phyloP scores from a whole-genome alignment of 2,329 filamentous ascomycete species.

The Berkeleyomyces basicola region DNA sequence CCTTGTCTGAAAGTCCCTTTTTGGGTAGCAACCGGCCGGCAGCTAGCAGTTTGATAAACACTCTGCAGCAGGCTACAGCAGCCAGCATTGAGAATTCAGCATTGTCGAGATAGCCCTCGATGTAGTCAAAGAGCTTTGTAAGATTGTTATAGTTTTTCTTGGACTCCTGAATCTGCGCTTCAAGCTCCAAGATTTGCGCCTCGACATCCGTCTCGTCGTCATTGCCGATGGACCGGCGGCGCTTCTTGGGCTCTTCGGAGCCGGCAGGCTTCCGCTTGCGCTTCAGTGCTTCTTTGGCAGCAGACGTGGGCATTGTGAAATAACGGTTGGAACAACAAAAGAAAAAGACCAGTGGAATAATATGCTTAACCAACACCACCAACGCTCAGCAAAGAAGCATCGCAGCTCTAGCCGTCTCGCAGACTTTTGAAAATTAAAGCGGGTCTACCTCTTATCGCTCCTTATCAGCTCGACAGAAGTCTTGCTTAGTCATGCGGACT shows the following conservation, averaged over 20 bases:
- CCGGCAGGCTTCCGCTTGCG: constrained; percentile 31
- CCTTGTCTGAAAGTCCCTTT: constrained; percentile 52
- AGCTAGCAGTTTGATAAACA: constrained; percentile 68
- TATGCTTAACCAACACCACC: background rate
- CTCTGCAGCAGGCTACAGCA: constrained; percentile 65
- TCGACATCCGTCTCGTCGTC: constrained; percentile 35
- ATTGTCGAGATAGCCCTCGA: constrained; percentile 31
- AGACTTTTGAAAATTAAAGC: constrained; percentile 16
- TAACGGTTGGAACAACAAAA: background rate
- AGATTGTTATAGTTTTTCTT: constrained; percentile 90
- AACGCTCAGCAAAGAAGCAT: background rate
- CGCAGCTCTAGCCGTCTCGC: background rate
- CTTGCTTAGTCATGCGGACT: background rate
- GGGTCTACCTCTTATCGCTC: constrained; percentile 13
- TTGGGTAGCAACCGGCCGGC: constrained; percentile 52
- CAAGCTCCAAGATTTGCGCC: constrained; percentile 55
- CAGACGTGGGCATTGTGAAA: constrained; percentile 10
- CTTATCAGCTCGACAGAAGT: background rate
- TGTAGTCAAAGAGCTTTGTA: constrained; percentile 44
- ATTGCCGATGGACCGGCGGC: constrained; percentile 31
- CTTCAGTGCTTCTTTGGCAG: constrained; percentile 24
- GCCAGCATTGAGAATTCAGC: constrained; percentile 47
- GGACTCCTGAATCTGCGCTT: constrained; percentile 68
- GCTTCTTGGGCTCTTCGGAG: constrained; percentile 32
- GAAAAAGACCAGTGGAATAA: background rate